These are phyloP conservation scores for Euphorbia pulcherrima DNA, from an alignment of 345 rosid species.

Conservation along the genomic window DNA sequence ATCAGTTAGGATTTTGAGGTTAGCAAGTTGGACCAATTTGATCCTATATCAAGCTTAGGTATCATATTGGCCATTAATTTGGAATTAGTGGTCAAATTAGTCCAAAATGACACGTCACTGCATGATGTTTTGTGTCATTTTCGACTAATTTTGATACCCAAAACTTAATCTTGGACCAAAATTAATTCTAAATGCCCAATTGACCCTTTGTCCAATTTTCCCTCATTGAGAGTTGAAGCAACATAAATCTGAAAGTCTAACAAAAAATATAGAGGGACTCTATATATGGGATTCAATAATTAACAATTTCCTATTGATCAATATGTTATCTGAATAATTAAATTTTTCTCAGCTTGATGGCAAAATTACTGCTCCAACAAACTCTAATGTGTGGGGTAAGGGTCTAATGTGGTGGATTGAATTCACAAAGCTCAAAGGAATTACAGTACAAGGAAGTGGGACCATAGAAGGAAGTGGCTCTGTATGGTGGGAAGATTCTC, in stretches of 20 bases:
- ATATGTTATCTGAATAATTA: slow-evolving; percentile 8
- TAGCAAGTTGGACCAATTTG: too few relatives aligned
- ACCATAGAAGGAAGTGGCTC: slow-evolving; percentile 91
- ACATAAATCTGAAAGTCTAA: slow-evolving; percentile 3
- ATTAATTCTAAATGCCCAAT: too few relatives aligned
- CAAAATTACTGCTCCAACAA: slow-evolving; percentile 69
- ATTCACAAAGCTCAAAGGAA: slow-evolving; percentile 77
- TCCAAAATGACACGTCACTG: too few relatives aligned
- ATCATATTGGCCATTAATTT: too few relatives aligned
- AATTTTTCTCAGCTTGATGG: slow-evolving; percentile 68
- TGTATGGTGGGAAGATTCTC: slow-evolving; percentile 79
- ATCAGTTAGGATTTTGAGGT: too few relatives aligned
- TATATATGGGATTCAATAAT: background rate
- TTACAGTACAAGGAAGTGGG: slow-evolving; percentile 78
- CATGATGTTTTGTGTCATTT: too few relatives aligned
- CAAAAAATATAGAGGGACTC: background rate
- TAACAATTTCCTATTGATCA: too few relatives aligned
- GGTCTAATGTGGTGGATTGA: slow-evolving; percentile 83
- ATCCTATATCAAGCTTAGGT: too few relatives aligned
- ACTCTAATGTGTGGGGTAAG: slow-evolving; percentile 58
- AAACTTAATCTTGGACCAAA: too few relatives aligned
- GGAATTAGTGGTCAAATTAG: too few relatives aligned
- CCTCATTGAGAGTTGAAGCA: background rate
- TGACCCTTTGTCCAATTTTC: too few relatives aligned
- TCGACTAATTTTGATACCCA: too few relatives aligned